Evolutionary conservation across 306 rosid species (phyloP), one percentile per base, ranked within the genome.

Genomic region (Rosa lucieae): DNA sequence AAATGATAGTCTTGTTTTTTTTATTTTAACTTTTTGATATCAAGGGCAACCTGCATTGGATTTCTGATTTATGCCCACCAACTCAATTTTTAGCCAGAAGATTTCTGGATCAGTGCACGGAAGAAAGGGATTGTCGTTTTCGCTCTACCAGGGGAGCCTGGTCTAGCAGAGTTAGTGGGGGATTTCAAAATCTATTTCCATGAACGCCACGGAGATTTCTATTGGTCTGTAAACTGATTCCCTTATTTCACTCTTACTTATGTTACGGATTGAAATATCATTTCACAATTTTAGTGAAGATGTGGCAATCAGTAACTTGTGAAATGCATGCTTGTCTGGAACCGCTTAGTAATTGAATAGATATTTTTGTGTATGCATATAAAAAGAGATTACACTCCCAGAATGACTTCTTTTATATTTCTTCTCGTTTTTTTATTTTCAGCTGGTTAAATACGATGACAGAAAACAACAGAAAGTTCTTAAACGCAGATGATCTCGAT

Each of bases 141-240:
- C 78, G 98, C 97, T 3, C 86, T 93, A 74, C 98, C 98, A 23
- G 92, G 99, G 79, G 97, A 95, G 79, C 97, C 96, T 42, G 98
- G 99, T 89, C 89, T 95, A 61, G 87, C 99, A 49, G 98, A 93
- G 77, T 75, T 95, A 77, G 69, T 71, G 32, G 98, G 99, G 76
- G 99, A 92, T 89, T 90, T 95, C 83, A 95, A 93, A 86, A 85
- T 95, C 80, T 92, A 90, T 79, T 95, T 95, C 78, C 98, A 90
- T 46, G 98, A 95, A 55, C 92, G 93, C 58, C 97, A 95, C 53
- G 98, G 99, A 88, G 98, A 93, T 85, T 95, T 91, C 85, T 93
- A 93, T 84, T 93, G 97, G 99, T 95, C 71, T 46, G 91, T 83
- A 46, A 55, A 72, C 44, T 39, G 47, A 17, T 70, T 32, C 73